A percentile compares a stretch with the other conserved stretches of the same genome.
phyloP scores from a whole-genome alignment of 805 yeast species.

The Wickerhamomyces sydowiorum region DNA sequence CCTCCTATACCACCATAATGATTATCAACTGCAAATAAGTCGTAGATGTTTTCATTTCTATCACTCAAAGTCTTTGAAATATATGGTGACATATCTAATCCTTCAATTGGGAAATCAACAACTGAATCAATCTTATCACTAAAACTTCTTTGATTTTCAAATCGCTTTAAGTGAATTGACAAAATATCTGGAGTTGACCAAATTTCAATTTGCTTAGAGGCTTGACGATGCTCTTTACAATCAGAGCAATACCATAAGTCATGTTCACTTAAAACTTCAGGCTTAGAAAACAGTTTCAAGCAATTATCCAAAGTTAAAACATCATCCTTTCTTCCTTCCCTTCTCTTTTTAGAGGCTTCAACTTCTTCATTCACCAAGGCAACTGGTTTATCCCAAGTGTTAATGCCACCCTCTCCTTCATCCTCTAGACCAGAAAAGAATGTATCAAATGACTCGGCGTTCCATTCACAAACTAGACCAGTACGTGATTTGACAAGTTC shows the following conservation, averaged over 20 bases:
- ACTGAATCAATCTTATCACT: slow-evolving; percentile 85
- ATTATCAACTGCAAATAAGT: slow-evolving; percentile 88
- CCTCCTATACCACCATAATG: slow-evolving; percentile 97
- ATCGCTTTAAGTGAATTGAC: slow-evolving; percentile 85
- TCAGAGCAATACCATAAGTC: slow-evolving; percentile 93
- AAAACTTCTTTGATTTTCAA: slow-evolving; percentile 75
- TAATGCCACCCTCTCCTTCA: slow-evolving; percentile 40
- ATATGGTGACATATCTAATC: slow-evolving; percentile 64
- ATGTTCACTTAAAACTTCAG: slow-evolving; percentile 81
- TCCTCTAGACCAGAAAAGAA: slow-evolving; percentile 47
- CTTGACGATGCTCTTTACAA: slow-evolving; percentile 86
- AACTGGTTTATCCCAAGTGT: slow-evolving; percentile 52
- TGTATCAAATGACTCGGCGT: slow-evolving; percentile 36
- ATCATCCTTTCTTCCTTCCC: slow-evolving; percentile 26
- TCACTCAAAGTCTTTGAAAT: slow-evolving; percentile 31
- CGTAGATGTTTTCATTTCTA: slow-evolving; percentile 49
- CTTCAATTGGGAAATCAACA: slow-evolving; percentile 84
- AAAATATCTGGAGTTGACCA: slow-evolving; percentile 94
- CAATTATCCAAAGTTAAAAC: slow-evolving; percentile 68
- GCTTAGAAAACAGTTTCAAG: slow-evolving; percentile 62
- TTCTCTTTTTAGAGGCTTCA: slow-evolving; percentile 34
- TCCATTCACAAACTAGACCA: slow-evolving; percentile 67
- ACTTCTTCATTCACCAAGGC: slow-evolving; percentile 48
- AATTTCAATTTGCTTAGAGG: slow-evolving; percentile 82
- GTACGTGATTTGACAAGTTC: slow-evolving; percentile 25